Conservation (phyloP, 1,139 yeast species). For the Yamadazyma songkhlaensis region DNA sequence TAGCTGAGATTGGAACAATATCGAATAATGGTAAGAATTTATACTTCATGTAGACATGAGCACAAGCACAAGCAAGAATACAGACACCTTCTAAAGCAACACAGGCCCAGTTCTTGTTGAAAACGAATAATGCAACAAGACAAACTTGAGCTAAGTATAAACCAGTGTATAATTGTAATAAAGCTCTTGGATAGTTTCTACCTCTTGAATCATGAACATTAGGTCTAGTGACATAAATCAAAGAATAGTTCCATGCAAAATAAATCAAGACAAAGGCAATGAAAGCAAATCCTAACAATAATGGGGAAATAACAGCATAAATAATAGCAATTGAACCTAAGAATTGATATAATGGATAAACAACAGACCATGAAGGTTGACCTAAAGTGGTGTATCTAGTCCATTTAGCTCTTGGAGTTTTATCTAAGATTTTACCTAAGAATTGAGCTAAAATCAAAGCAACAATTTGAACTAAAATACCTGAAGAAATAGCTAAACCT, state of each 20-base stretch:
- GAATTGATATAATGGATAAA: slow-evolving; percentile 41
- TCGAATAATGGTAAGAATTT: slow-evolving; percentile 61
- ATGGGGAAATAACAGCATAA: slow-evolving; percentile 43
- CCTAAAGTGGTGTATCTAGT: slow-evolving; percentile 40
- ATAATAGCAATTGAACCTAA: slow-evolving; percentile 37
- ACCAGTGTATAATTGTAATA: slow-evolving; percentile 65
- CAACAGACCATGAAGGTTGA: slow-evolving; percentile 39
- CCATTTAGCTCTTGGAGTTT: slow-evolving; percentile 50
- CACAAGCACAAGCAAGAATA: slow-evolving; percentile 48
- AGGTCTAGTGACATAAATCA: slow-evolving; percentile 56
- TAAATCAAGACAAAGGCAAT: slow-evolving; percentile 47
- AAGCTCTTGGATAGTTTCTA: slow-evolving; percentile 61
- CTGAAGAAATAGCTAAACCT: slow-evolving; percentile 41
- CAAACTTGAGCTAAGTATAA: slow-evolving; percentile 66
- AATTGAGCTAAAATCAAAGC: slow-evolving; percentile 44
- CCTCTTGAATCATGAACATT: slow-evolving; percentile 58
- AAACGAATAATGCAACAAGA: slow-evolving; percentile 64
- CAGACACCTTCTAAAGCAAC: slow-evolving; percentile 59
- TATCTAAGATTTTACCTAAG: slow-evolving; percentile 44
- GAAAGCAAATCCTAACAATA: slow-evolving; percentile 46
- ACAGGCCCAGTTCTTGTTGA: slow-evolving; percentile 72
- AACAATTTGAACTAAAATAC: slow-evolving; percentile 39
- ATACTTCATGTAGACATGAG: slow-evolving; percentile 56
- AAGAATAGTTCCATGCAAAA: slow-evolving; percentile 58
- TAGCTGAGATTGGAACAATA: slow-evolving; percentile 72